These are phyloP conservation scores for Cutaneotrichosporon cutaneum DNA, from an alignment of 1,284 basidiomycete species.

Conservation along the genomic window DNA sequence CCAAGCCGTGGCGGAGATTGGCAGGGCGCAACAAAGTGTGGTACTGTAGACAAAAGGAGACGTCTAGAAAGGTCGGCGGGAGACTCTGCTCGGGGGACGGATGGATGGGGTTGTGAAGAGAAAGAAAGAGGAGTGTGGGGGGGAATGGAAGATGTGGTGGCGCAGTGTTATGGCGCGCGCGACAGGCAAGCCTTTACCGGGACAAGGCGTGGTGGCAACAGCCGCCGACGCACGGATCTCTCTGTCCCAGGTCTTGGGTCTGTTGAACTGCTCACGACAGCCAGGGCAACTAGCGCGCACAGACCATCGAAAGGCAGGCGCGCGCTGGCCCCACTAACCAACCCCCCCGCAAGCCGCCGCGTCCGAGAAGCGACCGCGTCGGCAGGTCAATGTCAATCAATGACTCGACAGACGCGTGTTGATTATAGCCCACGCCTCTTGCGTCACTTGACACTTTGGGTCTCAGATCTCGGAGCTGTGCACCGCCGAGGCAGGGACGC, in stretches of 20 bases:
- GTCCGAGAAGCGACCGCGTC: no score
- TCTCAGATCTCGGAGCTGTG: background rate
- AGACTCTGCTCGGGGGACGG: no score
- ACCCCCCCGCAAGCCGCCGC: no score
- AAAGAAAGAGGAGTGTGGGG: background rate
- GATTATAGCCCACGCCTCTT: background rate
- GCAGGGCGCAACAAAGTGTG: background rate
- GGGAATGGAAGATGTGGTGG: background rate
- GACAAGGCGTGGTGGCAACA: background rate
- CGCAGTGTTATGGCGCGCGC: background rate
- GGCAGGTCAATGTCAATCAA: no score
- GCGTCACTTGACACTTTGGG: background rate
- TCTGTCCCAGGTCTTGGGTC: background rate
- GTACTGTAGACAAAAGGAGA: background rate
- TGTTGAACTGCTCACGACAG: background rate
- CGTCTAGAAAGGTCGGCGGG: background rate
- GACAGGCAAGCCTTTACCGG: background rate
- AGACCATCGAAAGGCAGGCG: no score
- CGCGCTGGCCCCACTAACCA: no score
- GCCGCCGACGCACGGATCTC: background rate
- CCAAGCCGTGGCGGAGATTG: background rate
- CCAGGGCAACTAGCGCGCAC: no score
- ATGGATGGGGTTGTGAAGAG: background rate
- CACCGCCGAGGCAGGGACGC: background rate
- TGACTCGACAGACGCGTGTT: background rate